A percentile compares a stretch with the other conserved stretches of the same genome.
Conservation (phyloP, 768 basidiomycete species). For the Mycena galericulata region DNA sequence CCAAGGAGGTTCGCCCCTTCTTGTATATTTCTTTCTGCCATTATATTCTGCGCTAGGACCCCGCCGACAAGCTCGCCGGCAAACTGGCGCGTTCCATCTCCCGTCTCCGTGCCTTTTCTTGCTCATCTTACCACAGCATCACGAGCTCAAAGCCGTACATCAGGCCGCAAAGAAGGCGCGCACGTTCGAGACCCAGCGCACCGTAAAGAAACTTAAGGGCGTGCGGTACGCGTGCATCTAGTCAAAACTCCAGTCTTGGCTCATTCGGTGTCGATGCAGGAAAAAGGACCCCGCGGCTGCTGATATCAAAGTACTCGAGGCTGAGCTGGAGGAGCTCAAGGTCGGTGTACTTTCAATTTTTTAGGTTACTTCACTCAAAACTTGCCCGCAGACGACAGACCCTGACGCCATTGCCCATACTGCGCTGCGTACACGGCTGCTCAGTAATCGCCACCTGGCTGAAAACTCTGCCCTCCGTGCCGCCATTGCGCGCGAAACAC, state of each 20-base stretch:
- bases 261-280: conserved; percentile 40
- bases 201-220: conserved; percentile 85
- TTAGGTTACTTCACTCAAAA: conserved; percentile 22
- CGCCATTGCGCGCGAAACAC: conserved; percentile 61
- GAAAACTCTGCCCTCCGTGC: conserved; percentile 59
- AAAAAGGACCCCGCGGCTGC: conserved; percentile 51
- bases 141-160: conserved; percentile 76
- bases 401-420: conserved; percentile 69
- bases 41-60: conserved; percentile 42
- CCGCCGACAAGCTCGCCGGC: conserved; percentile 56
- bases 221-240: conserved; percentile 59
- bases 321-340: conserved; percentile 74
- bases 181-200: conserved; percentile 81
- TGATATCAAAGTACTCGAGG: conserved; percentile 63
- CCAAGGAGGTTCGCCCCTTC: conserved; percentile 25
- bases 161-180: conserved; percentile 87
- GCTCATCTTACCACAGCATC: conserved; percentile 63
- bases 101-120: not conserved
- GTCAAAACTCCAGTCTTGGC: not conserved
- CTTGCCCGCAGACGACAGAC: conserved; percentile 61
- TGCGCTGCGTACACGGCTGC: conserved; percentile 78
- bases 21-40: not conserved
- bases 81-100: conserved; percentile 59
- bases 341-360: conserved; percentile 47
- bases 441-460: conserved; percentile 74